Conservation (phyloP, 495 filamentous ascomycete genomes). For the Ramalina peruviana region DNA sequence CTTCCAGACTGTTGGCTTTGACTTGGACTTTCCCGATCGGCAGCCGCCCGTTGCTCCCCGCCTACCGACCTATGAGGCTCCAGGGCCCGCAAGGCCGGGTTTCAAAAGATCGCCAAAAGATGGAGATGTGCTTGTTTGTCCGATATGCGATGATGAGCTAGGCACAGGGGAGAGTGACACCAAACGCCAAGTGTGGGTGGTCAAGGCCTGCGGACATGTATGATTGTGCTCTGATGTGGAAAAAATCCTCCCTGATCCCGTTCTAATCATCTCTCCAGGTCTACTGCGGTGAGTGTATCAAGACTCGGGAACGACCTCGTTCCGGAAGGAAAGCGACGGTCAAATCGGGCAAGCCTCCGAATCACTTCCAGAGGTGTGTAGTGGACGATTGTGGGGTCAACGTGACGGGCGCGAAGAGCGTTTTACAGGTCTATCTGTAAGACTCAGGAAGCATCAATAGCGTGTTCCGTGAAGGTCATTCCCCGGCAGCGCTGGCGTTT, state of each 20-base stretch:
- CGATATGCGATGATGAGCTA: conserved; percentile 57
- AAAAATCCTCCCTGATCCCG: not conserved
- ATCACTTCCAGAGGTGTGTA: conserved; percentile 36
- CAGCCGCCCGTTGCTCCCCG: conserved; percentile 14
- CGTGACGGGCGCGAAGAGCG: conserved; percentile 23
- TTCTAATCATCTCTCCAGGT: conserved; percentile 30
- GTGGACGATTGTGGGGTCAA: conserved; percentile 33
- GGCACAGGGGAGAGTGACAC: conserved; percentile 40
- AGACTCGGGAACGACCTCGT: conserved; percentile 29
- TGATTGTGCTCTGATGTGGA: conserved; percentile 12
- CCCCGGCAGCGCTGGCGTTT: not conserved
- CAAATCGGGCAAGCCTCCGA: conserved; percentile 12
- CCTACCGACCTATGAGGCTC: conserved; percentile 38
- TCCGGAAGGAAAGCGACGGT: not conserved
- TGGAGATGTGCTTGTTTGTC: conserved; percentile 46
- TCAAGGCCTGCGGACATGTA: conserved; percentile 66
- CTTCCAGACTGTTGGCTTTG: conserved; percentile 14
- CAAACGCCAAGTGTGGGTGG: conserved; percentile 59
- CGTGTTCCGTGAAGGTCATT: not conserved
- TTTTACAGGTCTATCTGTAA: conserved; percentile 39
- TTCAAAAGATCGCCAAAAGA: conserved; percentile 52
- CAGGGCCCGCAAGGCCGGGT: conserved; percentile 40
- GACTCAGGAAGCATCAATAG: not conserved
- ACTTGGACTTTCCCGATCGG: conserved; percentile 17
- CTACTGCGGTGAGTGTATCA: conserved; percentile 56